phyloP scores from a whole-genome alignment of 225 moss, liverwort and hornwort genomes.

The Antitrichia curtipendula region DNA sequence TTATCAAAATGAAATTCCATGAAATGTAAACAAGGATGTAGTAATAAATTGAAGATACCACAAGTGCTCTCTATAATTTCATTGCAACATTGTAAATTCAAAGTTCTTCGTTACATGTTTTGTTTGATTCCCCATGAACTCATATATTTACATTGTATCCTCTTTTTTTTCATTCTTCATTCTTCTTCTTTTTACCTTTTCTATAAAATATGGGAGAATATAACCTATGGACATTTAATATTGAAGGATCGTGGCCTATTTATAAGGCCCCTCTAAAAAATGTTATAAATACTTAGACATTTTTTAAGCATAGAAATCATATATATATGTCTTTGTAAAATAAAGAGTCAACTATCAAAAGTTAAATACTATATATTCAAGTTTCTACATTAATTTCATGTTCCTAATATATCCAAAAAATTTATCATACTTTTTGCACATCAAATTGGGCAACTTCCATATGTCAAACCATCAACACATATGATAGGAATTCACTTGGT shows the following conservation, averaged over 20 bases:
- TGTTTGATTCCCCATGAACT: background rate
- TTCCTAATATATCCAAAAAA: background rate
- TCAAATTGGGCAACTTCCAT: background rate
- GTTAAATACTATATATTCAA: background rate
- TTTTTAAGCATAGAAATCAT: background rate
- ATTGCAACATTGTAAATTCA: background rate
- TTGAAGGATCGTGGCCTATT: background rate
- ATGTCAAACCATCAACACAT: background rate
- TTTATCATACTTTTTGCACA: background rate
- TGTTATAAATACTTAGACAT: background rate
- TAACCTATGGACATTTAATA: background rate
- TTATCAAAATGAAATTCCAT: background rate
- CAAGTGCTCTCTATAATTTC: background rate
- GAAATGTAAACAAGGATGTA: rapidly evolving
- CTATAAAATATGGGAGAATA: background rate
- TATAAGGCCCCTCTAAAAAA: background rate
- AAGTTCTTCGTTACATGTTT: background rate
- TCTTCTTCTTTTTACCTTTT: background rate
- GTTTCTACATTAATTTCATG: background rate
- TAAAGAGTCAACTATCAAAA: background rate
- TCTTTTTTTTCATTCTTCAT: background rate
- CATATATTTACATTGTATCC: background rate
- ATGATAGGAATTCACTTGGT: background rate
- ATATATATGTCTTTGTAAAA: background rate
- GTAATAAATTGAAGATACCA: background rate